Evolutionary conservation across 2,329 filamentous ascomycete species (phyloP), one percentile per base, ranked within the genome.

Genomic region (Venturiaceae sp.): DNA sequence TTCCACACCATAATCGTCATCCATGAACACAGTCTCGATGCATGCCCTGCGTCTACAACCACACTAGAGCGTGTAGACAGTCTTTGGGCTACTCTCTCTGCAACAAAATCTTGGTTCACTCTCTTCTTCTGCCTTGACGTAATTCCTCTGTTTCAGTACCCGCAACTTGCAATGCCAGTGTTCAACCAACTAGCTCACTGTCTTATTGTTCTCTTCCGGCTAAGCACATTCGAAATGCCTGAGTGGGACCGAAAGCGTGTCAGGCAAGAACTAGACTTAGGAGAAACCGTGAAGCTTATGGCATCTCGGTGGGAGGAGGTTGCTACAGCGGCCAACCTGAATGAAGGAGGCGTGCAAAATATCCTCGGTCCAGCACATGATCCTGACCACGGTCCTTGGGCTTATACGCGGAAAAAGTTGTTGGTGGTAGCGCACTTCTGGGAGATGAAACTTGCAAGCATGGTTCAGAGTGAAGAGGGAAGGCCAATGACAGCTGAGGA

Each of bases 221-320:
- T 77, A 23, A 71, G 71, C 2, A 71, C 68, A 0, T 66, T 71
- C 3, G 73, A 76, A 7, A 70, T 72, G 50, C 71, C 72, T 1
- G 70, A 66, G 2, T 77, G 74, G 75, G 74, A 77, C 58, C 72
- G 69, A 23, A 30, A 47, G 23, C 53, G 39, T 23, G 58, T 59
- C 11, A 46, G 30, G 16, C 36, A 39, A 34, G 55, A 60, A 33
- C 2, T 60, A 19, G 30, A 58, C 26, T 53, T 57, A 11, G 39
- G 54, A 8, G 33, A 58, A 3, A 26, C 36, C 4, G 50, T 60
- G 32, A 26, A 41, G 30, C 5, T 33, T 3, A 36, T 33, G 37
- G 19, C 58, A 19, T 26, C 50, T n/a, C 23, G 32, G 3, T 36
- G 23, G 26, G 30, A 60, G 44, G 14, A 30, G 3, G 54, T 50